These are phyloP conservation scores for Knufia petricola DNA, from an alignment of 2,329 filamentous ascomycete genomes.

Conservation along the genomic window DNA sequence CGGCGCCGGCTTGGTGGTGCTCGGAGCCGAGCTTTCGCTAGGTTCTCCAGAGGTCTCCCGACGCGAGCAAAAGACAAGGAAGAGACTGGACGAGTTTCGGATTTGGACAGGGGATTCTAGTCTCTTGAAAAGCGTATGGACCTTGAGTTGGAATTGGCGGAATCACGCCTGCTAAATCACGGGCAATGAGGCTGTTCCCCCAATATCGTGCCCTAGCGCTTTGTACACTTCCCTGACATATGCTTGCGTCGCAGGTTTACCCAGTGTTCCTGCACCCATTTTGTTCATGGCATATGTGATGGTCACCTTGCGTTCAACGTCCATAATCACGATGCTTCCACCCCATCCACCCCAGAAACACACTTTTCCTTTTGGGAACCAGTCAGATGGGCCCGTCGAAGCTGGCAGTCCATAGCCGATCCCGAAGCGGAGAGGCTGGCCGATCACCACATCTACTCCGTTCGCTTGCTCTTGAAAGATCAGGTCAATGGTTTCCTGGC, in stretches of 20 bases:
- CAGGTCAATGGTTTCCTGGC: constrained; percentile 33
- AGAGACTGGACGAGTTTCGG: too few species aligned
- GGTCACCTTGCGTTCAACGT: constrained; percentile 34
- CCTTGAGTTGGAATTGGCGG: too few species aligned
- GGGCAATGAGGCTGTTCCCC: too few species aligned
- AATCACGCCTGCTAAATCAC: too few species aligned
- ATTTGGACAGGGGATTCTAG: neutral
- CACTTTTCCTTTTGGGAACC: constrained; percentile 27
- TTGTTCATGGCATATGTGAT: constrained; percentile 41
- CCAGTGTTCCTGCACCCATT: constrained; percentile 29
- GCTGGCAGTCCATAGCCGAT: constrained; percentile 34
- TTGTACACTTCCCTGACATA: constrained; percentile 30
- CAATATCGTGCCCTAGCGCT: too few species aligned
- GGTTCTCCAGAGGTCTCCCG: too few species aligned
- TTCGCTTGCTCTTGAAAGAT: constrained; percentile 38
- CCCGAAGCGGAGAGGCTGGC: constrained; percentile 31
- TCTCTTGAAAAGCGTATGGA: too few species aligned
- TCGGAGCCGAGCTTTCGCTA: too few species aligned
- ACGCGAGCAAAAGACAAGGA: too few species aligned
- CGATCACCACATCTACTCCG: constrained; percentile 34
- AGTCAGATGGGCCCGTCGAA: constrained; percentile 24
- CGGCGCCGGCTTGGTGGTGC: too few species aligned
- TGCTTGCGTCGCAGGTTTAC: constrained; percentile 23
- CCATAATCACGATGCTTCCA: constrained; percentile 37
- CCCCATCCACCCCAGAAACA: constrained; percentile 41